These are phyloP conservation scores for Saccharomyces kudriavzevii DNA, from an alignment of 805 yeast genomes.

Conservation along the genomic window DNA sequence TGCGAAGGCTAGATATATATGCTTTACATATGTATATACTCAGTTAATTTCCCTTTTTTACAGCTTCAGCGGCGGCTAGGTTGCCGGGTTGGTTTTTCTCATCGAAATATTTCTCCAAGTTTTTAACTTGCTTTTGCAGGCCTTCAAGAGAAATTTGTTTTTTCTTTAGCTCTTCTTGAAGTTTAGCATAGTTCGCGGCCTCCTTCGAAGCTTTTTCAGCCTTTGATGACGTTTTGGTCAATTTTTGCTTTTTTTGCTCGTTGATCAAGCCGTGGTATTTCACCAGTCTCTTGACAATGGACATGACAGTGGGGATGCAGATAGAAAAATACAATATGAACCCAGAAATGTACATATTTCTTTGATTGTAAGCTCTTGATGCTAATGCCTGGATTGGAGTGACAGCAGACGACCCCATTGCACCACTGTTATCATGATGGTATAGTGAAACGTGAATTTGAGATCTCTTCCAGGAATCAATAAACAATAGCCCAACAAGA, in stretches of 20 bases:
- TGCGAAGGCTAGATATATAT: background rate
- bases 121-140: constrained; percentile 43
- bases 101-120: constrained; percentile 44
- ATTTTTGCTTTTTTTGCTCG: constrained; percentile 3
- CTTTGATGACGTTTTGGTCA: background rate
- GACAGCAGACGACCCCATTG: constrained; percentile 18
- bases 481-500: constrained; percentile 42
- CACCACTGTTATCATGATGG: constrained; percentile 9
- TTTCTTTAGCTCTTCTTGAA: constrained; percentile 31
- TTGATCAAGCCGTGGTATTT: constrained; percentile 35
- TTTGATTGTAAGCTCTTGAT: constrained; percentile 52
- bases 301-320: constrained; percentile 47
- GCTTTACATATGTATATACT: constrained; percentile 1
- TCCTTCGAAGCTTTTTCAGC: constrained; percentile 6
- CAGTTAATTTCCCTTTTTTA: constrained; percentile 1
- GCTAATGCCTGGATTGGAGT: constrained; percentile 47
- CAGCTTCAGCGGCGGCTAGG: background rate
- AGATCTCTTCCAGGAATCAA: constrained; percentile 46
- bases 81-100: constrained; percentile 26
- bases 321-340: constrained; percentile 49
- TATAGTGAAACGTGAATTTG: constrained; percentile 24
- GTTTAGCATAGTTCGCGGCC: constrained; percentile 25
- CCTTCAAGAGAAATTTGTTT: constrained; percentile 40
- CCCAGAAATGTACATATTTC: constrained; percentile 56
- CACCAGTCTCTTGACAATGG: constrained; percentile 45